phyloP scores from a whole-genome alignment of 306 rosid species.

The Canavalia gladiata region DNA sequence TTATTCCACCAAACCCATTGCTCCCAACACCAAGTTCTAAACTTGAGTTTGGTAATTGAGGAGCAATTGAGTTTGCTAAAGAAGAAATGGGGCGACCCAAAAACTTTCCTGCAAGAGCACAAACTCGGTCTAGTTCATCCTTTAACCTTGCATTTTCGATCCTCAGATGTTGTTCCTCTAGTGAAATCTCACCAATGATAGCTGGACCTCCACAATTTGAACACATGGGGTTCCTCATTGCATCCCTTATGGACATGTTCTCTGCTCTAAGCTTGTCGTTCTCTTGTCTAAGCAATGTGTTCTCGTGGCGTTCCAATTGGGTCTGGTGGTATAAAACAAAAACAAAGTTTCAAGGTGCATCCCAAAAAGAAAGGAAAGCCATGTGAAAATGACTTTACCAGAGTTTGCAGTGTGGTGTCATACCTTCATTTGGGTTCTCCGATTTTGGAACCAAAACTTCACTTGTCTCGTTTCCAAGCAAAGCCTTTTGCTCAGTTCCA shows the following conservation, averaged over 20 bases:
- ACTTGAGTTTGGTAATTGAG: conserved; percentile 78
- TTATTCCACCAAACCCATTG: conserved; percentile 74
- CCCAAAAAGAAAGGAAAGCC: background rate
- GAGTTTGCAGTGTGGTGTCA: background rate
- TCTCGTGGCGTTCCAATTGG: conserved; percentile 95
- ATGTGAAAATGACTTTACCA: conserved; percentile 22
- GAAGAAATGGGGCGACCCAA: conserved; percentile 83
- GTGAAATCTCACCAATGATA: conserved; percentile 81
- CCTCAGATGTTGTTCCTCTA: conserved; percentile 91
- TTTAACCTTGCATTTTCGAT: conserved; percentile 87
- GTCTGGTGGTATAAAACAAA: conserved; percentile 62
- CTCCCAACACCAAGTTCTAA: conserved; percentile 94
- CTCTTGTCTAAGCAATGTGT: conserved; percentile 87
- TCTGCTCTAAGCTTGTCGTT: conserved; percentile 94
- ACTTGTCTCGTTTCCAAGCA: conserved; percentile 90
- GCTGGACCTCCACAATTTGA: conserved; percentile 94
- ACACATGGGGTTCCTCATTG: conserved; percentile 94
- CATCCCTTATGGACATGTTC: conserved; percentile 93
- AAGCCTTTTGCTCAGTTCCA: conserved; percentile 84
- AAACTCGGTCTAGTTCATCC: conserved; percentile 92
- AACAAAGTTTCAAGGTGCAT: conserved; percentile 4
- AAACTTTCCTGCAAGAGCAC: conserved; percentile 86
- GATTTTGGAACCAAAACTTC: conserved; percentile 98
- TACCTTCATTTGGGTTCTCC: conserved; percentile 99
- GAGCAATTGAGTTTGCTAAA: conserved; percentile 53